Conservation (phyloP, 768 basidiomycete genomes). For the Macrolepiota dolichaula region DNA sequence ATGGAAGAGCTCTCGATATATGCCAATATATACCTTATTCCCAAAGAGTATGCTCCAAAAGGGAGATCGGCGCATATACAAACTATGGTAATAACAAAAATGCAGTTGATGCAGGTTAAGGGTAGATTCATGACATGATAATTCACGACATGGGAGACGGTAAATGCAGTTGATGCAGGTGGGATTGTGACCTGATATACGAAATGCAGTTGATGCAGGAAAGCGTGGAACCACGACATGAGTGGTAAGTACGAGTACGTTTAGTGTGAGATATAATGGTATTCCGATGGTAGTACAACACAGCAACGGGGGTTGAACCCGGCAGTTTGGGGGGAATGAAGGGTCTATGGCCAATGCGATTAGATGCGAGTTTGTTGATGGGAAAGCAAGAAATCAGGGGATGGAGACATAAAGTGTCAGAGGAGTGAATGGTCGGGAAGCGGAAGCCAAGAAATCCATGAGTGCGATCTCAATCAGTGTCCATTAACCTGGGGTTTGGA, state of each 20-base stretch:
- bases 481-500: constrained; percentile 39
- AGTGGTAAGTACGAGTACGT: constrained; percentile 15
- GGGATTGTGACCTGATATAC: no score
- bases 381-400: constrained; percentile 13
- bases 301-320: constrained; percentile 87
- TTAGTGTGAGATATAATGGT: constrained; percentile 20
- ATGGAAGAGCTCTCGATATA: not conserved
- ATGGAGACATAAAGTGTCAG: constrained; percentile 13
- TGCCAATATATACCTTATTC: not conserved
- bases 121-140: constrained; percentile 17
- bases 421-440: not conserved
- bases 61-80: not conserved
- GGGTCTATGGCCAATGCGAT: constrained; percentile 10
- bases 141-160: not conserved
- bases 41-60: not conserved
- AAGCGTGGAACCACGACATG: constrained; percentile 18
- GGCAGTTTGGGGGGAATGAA: constrained; percentile 26
- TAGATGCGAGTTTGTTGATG: constrained; percentile 14
- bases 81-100: constrained; percentile 25
- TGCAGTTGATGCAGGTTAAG: constrained; percentile 59
- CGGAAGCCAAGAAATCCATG: not conserved
- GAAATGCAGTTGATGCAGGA: constrained; percentile 62
- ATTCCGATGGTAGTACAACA: constrained; percentile 23
- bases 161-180: constrained; percentile 11
- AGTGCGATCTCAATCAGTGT: constrained; percentile 20